Evolutionary conservation across 1,139 yeast genomes (phyloP).

Genomic region (Chernovozyma aurita): DNA sequence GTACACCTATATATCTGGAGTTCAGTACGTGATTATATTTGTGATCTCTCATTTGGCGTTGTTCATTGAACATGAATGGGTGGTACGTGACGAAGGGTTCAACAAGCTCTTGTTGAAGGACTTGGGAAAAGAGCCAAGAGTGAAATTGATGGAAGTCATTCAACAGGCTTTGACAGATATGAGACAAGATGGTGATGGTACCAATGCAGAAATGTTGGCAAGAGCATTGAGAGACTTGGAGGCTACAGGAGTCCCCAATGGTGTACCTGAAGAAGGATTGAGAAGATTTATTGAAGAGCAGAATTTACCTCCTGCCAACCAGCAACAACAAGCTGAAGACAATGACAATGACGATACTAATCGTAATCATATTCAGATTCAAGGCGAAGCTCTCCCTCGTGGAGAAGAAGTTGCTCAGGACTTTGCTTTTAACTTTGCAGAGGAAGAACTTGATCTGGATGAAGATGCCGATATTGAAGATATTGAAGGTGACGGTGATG

Average conservation of each 20-base stretch:
- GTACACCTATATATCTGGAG: conserved; percentile 40
- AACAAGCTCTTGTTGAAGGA: conserved; percentile 48
- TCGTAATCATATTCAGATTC: neutral
- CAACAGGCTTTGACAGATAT: conserved; percentile 26
- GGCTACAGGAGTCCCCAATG: conserved; percentile 13
- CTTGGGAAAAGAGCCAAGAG: conserved; percentile 54
- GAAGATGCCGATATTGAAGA: neutral
- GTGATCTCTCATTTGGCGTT: conserved; percentile 43
- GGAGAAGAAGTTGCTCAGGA: neutral
- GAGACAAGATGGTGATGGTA: conserved; percentile 21
- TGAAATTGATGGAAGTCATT: conserved; percentile 37
- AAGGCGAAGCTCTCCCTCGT: neutral
- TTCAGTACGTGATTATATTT: conserved; percentile 32
- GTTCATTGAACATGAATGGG: conserved; percentile 65
- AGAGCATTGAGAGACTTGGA: conserved; percentile 30
- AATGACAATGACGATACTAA: conserved; percentile 3
- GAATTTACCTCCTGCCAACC: neutral
- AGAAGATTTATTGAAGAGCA: conserved; percentile 6
- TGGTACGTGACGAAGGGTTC: conserved; percentile 67
- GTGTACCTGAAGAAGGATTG: conserved; percentile 6
- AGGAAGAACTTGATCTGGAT: conserved; percentile 1
- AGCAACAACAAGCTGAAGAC: neutral
- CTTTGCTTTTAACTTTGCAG: conserved; percentile 4
- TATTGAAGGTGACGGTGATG: conserved; percentile 7
- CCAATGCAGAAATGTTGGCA: conserved; percentile 25